Evolutionary conservation across 108 stramenopile species (phyloP).

Genomic region (Pseudonitzschia delicatissima): DNA sequence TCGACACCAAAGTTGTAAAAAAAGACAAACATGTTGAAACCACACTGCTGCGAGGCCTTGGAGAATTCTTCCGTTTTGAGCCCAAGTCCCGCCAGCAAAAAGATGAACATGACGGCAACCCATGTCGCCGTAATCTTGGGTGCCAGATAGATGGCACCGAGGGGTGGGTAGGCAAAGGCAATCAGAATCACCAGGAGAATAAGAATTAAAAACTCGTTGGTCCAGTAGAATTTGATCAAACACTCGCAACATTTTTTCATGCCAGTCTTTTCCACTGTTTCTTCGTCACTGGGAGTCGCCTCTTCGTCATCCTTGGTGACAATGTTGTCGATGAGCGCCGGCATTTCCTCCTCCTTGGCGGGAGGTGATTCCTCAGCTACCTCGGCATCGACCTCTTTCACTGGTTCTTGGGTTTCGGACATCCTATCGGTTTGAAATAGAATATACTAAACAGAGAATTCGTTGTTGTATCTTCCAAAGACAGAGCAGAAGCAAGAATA

Average conservation of each 20-base stretch:
- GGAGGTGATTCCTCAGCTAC: background rate
- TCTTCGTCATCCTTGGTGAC: background rate
- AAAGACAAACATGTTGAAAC: constrained; percentile 77
- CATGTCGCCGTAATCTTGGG: constrained; percentile 79
- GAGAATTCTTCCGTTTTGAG: constrained; percentile 79
- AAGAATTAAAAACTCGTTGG: constrained; percentile 59
- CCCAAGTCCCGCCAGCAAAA: constrained; percentile 71
- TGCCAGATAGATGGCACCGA: constrained; percentile 70
- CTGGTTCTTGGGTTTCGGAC: background rate
- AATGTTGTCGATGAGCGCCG: background rate
- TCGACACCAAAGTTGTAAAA: constrained; percentile 75
- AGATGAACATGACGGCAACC: constrained; percentile 79
- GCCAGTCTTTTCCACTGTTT: background rate
- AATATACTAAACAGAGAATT: no score
- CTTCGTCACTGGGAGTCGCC: background rate
- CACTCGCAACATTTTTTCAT: constrained; percentile 3
- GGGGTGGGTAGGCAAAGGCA: constrained; percentile 78
- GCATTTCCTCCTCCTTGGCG: background rate
- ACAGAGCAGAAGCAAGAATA: background rate
- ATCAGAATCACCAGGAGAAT: constrained; percentile 58
- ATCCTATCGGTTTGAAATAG: no score
- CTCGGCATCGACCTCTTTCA: background rate
- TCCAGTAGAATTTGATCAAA: constrained; percentile 16
- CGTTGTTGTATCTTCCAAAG: background rate
- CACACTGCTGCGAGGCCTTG: constrained; percentile 63